These are phyloP conservation scores for Elongisporangium undulatum DNA, from an alignment of 352 stramenopile genomes.

Conservation along the genomic window DNA sequence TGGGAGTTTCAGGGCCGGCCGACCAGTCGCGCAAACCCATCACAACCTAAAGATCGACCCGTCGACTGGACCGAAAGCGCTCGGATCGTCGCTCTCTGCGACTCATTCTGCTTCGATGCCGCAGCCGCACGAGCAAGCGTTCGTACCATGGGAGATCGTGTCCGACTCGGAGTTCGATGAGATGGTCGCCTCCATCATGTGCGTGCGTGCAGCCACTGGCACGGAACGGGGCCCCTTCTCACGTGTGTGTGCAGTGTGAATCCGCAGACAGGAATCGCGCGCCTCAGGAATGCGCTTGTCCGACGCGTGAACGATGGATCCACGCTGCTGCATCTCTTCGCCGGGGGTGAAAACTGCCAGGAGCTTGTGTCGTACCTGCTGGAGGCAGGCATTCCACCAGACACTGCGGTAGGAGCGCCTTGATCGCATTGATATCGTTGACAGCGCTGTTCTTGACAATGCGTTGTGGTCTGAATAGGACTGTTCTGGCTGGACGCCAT, in stretches of 20 bases:
- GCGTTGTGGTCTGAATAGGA: constrained; percentile 21
- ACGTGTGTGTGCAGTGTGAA: constrained; percentile 22
- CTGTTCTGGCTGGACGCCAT: constrained; percentile 46
- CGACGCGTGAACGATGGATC: constrained; percentile 36
- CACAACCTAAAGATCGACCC: neutral
- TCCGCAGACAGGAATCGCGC: constrained; percentile 20
- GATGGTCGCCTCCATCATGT: neutral
- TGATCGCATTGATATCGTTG: neutral
- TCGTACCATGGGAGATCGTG: neutral
- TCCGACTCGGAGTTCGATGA: neutral
- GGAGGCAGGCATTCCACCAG: constrained; percentile 23
- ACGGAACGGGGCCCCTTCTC: too few relatives aligned
- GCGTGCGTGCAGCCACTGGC: neutral
- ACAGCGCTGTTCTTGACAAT: neutral
- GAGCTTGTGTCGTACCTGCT: constrained; percentile 48
- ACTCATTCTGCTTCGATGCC: neutral
- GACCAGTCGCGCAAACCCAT: neutral
- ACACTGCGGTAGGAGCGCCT: constrained; percentile 18
- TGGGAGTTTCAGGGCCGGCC: too few relatives aligned
- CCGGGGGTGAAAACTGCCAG: constrained; percentile 44
- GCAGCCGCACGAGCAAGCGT: neutral
- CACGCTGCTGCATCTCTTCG: constrained; percentile 52
- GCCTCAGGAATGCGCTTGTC: constrained; percentile 19
- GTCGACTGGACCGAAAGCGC: neutral
- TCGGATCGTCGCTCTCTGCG: neutral